These are phyloP conservation scores for Mimosa pudica DNA, from an alignment of 306 rosid species.

Conservation along the genomic window DNA sequence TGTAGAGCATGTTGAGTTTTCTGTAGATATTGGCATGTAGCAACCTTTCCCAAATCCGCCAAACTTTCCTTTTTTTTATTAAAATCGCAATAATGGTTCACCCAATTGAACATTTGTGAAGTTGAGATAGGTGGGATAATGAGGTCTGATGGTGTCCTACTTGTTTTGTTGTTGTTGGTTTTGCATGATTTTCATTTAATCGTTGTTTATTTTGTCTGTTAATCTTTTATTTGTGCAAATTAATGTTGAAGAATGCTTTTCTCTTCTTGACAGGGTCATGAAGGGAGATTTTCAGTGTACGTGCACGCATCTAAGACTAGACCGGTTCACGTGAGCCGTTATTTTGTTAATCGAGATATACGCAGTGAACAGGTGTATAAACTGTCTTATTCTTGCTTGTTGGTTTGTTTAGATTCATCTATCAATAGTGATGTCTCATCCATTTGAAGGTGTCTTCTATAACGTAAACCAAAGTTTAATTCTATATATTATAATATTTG, in stretches of 20 bases:
- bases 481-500: slow-evolving; percentile 6
- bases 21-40: slow-evolving; percentile 6
- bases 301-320: slow-evolving; percentile 88
- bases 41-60: not conserved
- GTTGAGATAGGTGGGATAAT: slow-evolving; percentile 10
- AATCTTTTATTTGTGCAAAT: slow-evolving; percentile 17
- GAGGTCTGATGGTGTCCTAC: slow-evolving; percentile 10
- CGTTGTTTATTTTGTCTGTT: slow-evolving; percentile 20
- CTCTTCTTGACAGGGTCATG: slow-evolving; percentile 80
- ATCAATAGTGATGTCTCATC: slow-evolving; percentile 1
- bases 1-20: slow-evolving; percentile 8
- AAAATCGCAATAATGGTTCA: slow-evolving; percentile 6
- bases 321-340: slow-evolving; percentile 83
- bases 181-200: slow-evolving; percentile 20
- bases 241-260: slow-evolving; percentile 29
- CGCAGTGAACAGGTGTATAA: slow-evolving; percentile 74
- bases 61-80: not conserved
- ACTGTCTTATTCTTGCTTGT: slow-evolving; percentile 2
- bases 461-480: not conserved
- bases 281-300: slow-evolving; percentile 88
- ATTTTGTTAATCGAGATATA: slow-evolving; percentile 70
- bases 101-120: not conserved
- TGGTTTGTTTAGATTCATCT: slow-evolving; percentile 10
- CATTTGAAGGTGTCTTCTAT: not conserved
- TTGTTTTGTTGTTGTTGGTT: slow-evolving; percentile 1